Percentiles rank a stretch among this genome's conserved stretches.
Conservation (phyloP, 2,329 filamentous ascomycete species). For the Hymenoscyphus repandus region DNA sequence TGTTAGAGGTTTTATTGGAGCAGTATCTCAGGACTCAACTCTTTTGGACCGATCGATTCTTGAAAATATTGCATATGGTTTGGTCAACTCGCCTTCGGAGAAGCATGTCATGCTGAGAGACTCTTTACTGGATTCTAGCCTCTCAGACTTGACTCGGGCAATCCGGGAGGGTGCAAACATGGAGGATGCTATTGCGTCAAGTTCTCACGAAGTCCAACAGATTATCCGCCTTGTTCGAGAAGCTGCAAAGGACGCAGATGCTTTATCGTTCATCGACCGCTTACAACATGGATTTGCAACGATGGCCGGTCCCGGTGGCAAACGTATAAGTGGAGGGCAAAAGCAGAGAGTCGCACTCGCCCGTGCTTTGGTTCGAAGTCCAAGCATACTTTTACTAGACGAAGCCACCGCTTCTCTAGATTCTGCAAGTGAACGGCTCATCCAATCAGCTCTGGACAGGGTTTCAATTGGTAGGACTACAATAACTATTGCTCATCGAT, state of each 20-base stretch:
- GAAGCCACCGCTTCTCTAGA: slow-evolving; percentile 63
- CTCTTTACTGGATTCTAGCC: slow-evolving; percentile 33
- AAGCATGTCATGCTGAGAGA: slow-evolving; percentile 44
- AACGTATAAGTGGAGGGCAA: slow-evolving; percentile 5
- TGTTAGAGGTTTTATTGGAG: slow-evolving; percentile 39
- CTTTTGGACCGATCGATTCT: slow-evolving; percentile 46
- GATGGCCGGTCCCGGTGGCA: slow-evolving; percentile 1
- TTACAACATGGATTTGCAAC: slow-evolving; percentile 26
- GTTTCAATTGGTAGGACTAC: slow-evolving; percentile 83
- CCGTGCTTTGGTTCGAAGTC: slow-evolving; percentile 46
- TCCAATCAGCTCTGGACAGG: slow-evolving; percentile 75
- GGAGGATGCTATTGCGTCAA: not conserved
- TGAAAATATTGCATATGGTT: slow-evolving; percentile 22
- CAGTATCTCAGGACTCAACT: slow-evolving; percentile 51
- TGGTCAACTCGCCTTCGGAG: slow-evolving; percentile 42
- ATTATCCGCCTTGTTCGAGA: slow-evolving; percentile 14
- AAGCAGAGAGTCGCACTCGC: slow-evolving; percentile 53
- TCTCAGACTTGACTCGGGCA: slow-evolving; percentile 47
- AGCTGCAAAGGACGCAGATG: slow-evolving; percentile 54
- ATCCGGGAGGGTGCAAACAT: slow-evolving; percentile 44
- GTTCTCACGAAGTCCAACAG: slow-evolving; percentile 28
- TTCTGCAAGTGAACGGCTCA: slow-evolving; percentile 83
- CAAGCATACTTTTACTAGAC: slow-evolving; percentile 52
- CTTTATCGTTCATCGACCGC: slow-evolving; percentile 45
- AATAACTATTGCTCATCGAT: slow-evolving; percentile 88